Percentiles rank a stretch among this genome's conserved stretches.
These are phyloP conservation scores for Naganishia albida DNA, from an alignment of 1,284 basidiomycete genomes.

Conservation along the genomic window DNA sequence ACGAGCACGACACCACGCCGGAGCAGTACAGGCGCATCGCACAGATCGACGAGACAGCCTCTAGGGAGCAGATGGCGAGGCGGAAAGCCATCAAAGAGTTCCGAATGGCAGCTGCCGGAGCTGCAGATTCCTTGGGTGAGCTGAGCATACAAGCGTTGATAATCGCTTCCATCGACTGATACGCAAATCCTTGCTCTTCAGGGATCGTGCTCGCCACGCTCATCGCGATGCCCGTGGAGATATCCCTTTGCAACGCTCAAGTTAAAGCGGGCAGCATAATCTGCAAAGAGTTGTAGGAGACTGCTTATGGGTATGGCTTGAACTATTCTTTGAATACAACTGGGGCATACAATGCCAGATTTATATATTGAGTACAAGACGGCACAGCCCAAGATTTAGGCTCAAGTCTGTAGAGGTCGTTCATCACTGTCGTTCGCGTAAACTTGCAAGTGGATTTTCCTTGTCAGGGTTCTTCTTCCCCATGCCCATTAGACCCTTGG, in stretches of 20 bases:
- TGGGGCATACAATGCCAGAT: slow-evolving; percentile 4
- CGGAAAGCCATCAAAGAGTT: slow-evolving; percentile 70
- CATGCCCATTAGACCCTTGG: slow-evolving; percentile 46
- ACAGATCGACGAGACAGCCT: slow-evolving; percentile 36
- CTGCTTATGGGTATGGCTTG: not conserved
- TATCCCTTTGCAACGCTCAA: slow-evolving; percentile 73
- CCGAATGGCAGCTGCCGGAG: slow-evolving; percentile 80
- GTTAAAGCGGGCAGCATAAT: slow-evolving; percentile 69
- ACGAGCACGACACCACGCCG: not conserved
- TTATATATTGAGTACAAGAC: slow-evolving; percentile 3
- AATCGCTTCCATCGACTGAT: not conserved
- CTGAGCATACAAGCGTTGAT: too few species aligned
- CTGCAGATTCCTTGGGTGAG: slow-evolving; percentile 51
- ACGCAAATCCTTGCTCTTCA: not conserved
- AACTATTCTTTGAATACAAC: not conserved
- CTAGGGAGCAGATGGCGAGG: slow-evolving; percentile 52
- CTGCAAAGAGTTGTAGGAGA: slow-evolving; percentile 65
- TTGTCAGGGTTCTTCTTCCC: slow-evolving; percentile 47
- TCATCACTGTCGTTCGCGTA: slow-evolving; percentile 8
- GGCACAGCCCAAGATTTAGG: too few species aligned
- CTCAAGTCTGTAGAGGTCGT: too few species aligned
- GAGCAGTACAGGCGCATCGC: slow-evolving; percentile 5
- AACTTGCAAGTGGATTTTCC: slow-evolving; percentile 16
- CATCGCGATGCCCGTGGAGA: slow-evolving; percentile 79
- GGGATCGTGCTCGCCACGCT: slow-evolving; percentile 78